Evolutionary conservation across 2,329 filamentous ascomycete species (phyloP).

Genomic region (Aspergillus phoenicis): DNA sequence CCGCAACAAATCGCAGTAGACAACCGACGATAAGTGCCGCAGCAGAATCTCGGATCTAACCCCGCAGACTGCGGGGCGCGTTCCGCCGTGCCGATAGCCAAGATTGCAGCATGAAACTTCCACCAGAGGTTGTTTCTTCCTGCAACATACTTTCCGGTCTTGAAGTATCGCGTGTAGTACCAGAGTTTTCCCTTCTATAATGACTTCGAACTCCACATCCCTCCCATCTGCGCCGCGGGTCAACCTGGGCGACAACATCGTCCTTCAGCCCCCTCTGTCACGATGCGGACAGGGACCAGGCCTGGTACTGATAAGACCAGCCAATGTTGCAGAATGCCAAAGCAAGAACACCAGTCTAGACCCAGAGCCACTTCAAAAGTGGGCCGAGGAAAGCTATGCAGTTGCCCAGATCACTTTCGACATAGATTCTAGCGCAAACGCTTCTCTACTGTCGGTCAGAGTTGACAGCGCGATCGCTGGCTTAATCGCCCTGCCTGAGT

Average conservation of each 20-base stretch:
- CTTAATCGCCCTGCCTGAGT: conserved; percentile 26
- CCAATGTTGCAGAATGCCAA: conserved; percentile 28
- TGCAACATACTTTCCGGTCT: not conserved
- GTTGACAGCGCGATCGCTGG: conserved; percentile 19
- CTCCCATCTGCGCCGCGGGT: conserved; percentile 14
- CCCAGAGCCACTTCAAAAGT: conserved; percentile 64
- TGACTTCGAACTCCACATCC: conserved; percentile 7
- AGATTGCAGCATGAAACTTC: not conserved
- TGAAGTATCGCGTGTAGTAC: not conserved
- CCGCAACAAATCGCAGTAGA: too few species aligned
- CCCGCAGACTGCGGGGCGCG: not conserved
- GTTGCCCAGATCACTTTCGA: conserved; percentile 56
- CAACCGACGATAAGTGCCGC: not conserved
- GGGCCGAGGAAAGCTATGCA: conserved; percentile 71
- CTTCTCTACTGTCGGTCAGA: conserved; percentile 15
- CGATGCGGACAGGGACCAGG: conserved; percentile 53
- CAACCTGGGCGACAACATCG: conserved; percentile 12
- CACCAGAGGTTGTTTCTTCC: not conserved
- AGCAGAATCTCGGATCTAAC: not conserved
- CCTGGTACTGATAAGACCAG: conserved; percentile 49
- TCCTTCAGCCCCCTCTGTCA: conserved; percentile 50
- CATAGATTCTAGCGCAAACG: conserved; percentile 7
- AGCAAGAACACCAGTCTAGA: conserved; percentile 45
- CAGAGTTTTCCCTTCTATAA: not conserved
- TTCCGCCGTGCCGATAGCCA: not conserved